Evolutionary conservation across 1,139 yeast species (phyloP).

Genomic region (Suhomyces bolitotheri): DNA sequence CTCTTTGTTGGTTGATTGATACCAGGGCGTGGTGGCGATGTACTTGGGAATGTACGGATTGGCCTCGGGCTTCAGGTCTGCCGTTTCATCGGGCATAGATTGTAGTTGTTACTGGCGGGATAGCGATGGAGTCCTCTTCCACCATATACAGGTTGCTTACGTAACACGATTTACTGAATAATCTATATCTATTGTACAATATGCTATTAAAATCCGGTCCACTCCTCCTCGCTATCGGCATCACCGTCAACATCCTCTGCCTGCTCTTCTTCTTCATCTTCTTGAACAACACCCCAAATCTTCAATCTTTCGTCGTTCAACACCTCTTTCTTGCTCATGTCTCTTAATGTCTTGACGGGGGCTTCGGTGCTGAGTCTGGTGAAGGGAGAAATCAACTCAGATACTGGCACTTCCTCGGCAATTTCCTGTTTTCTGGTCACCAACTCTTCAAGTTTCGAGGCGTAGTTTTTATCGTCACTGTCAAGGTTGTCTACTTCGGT

Average conservation of each 20-base stretch:
- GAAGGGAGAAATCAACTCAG: slow-evolving; percentile 58
- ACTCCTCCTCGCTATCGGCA: slow-evolving; percentile 36
- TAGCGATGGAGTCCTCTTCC: too few species aligned
- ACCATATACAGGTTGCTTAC: too few species aligned
- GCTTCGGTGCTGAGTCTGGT: slow-evolving; percentile 50
- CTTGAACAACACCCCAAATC: slow-evolving; percentile 61
- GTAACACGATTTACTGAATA: not conserved
- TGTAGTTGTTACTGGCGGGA: slow-evolving; percentile 1
- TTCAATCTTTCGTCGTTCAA: slow-evolving; percentile 62
- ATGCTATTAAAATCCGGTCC: slow-evolving; percentile 47
- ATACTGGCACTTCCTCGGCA: slow-evolving; percentile 54
- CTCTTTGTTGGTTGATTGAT: slow-evolving; percentile 3
- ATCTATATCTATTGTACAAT: slow-evolving; percentile 6
- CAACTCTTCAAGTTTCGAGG: slow-evolving; percentile 28
- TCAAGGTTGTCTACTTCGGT: slow-evolving; percentile 42
- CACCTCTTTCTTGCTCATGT: slow-evolving; percentile 65
- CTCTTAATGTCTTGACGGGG: slow-evolving; percentile 63
- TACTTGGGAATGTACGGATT: slow-evolving; percentile 21
- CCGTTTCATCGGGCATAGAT: slow-evolving; percentile 3
- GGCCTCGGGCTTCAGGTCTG: slow-evolving; percentile 11
- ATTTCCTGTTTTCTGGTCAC: slow-evolving; percentile 29
- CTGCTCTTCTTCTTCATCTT: slow-evolving; percentile 21
- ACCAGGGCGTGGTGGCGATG: slow-evolving; percentile 19
- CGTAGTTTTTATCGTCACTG: slow-evolving; percentile 27
- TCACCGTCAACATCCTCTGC: slow-evolving; percentile 22